phyloP scores from a whole-genome alignment of 2,329 filamentous ascomycete genomes.

The Chaetomium olivaceum region DNA sequence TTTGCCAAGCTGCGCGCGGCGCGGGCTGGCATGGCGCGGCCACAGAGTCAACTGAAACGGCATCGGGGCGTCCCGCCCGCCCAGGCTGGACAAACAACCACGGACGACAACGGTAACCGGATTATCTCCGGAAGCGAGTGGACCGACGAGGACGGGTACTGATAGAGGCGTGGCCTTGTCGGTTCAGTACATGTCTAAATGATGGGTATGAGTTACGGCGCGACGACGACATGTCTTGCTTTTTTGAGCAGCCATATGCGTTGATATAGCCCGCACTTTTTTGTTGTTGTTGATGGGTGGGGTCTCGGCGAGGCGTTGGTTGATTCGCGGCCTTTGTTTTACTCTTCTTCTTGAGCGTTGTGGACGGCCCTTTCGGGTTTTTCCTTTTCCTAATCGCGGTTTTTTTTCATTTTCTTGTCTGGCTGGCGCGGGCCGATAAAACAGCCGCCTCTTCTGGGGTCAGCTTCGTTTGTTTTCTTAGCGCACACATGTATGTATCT shows the following conservation, averaged over 20 bases:
- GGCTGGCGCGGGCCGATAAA: constrained; percentile 22
- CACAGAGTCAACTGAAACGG: constrained; percentile 53
- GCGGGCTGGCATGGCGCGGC: constrained; percentile 55
- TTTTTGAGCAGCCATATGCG: constrained; percentile 18
- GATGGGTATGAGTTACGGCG: constrained; percentile 35
- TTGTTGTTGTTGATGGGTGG: constrained; percentile 5
- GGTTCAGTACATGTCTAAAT: constrained; percentile 6
- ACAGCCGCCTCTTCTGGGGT: constrained; percentile 12
- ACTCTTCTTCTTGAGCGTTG: constrained; percentile 1
- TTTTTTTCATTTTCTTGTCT: constrained; percentile 12
- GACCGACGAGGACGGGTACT: constrained; percentile 66
- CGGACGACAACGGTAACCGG: constrained; percentile 61
- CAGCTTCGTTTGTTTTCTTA: constrained; percentile 9
- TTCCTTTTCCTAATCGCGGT: constrained; percentile 20
- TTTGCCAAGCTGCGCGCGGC: constrained; percentile 74
- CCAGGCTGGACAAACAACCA: constrained; percentile 50
- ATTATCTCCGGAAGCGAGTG: constrained; percentile 66
- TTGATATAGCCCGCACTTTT: constrained; percentile 18
- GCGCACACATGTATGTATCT: constrained; percentile 16
- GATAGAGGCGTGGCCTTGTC: constrained; percentile 22
- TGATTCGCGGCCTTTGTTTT: constrained; percentile 6
- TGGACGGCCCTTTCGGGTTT: not conserved
- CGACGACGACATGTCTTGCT: constrained; percentile 23
- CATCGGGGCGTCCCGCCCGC: constrained; percentile 53
- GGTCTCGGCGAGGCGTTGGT: constrained; percentile 16